Base-by-base conservation (phyloP, 2,329 filamentous ascomycete genomes). In the Westerdykella sp. region DNA sequence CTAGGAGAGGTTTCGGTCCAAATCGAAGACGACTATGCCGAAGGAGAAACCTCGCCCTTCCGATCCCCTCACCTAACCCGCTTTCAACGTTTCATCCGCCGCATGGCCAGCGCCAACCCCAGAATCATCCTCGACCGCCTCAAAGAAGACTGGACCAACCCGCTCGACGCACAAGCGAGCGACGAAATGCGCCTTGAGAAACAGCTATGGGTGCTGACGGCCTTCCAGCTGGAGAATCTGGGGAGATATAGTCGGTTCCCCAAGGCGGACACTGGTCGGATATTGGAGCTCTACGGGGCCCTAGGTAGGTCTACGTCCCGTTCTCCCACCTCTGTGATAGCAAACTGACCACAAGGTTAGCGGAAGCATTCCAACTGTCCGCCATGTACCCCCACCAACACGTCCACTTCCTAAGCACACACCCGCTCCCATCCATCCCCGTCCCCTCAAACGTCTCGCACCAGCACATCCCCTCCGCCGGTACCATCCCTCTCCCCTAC, bases 131-230 rank as follows among this genome's bases (percentile, higher is more conserved):
- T 83, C 4, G 68, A 73, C 28, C 73, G 78, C 4, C 67, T 84
- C 31, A 78, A 74, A 25, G 73, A 78, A 49, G 69, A 71, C 34
- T 62, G 61, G 57, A 62, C 25, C 52, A 58, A 11, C 38, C 48
- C 11, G 9, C 41, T 45, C 9, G 75, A 73, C 68, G 67, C 69
- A 9, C 65, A 70, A 11, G 59, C 66, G 0, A 73, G 77, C 42
- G 68, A 73, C 3, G 70, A 67, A 31, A 61, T 78, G 15, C 76
- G 77, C 44, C 66, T 78, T 38, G 74, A 78, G 48, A 77, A 78
- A 55, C 78, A 79, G 53, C 65, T 76, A 34, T 83, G 79, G 79
- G 75, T 87, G 67, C 68, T 83, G 28, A 80, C 75, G 22, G 73
- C 73, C 1, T 64, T 85, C 41, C 71, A 62, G 39, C 53, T 63